Base-by-base conservation (phyloP, 225 moss, liverwort and hornwort genomes). In the Straminergon stramineum region DNA sequence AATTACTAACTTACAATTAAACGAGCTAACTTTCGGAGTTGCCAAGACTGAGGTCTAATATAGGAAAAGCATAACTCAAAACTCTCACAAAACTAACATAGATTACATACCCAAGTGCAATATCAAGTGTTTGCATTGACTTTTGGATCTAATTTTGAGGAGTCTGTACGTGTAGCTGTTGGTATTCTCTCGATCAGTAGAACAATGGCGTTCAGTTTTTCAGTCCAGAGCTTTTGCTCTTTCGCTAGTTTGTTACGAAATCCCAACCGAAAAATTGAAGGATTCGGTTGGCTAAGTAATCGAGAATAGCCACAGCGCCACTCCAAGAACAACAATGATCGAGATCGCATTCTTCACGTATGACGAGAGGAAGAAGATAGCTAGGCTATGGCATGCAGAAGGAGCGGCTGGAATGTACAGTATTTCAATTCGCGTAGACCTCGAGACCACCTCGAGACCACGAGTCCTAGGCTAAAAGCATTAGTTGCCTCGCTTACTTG, bases 301-400 rank as follows among this genome's bases (percentile, higher is more conserved):
- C 77, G 84, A 96, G 93, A 89, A 97, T 97, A n/a, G 98, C 98
- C 96, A 92, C 98, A 97, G 94, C 98, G 98, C 82, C 97, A 99
- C 90, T 97, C 98, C 62, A 97, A 97, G 85, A 99, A 96, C 89
- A 96, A 96, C 88, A 97, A 97, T 91, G 98, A 97, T 90, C 90
- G n/a, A n/a, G n/a, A n/a, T 97, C 74, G 97, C 98, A 7, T 97
- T 96, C 89, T 96, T 97, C 93, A 96, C 97, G 39, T 99, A 97
- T 75, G 98, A 99, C 83, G 98, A 97, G 94, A 96, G 94, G 94
- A 96, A 94, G 91, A 97, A 99, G n/a, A n/a, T n/a, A n/a, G 92
- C 67, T 96, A 88, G 97, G 97, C 45, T 98, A 96, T 90, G 96
- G 98, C 73, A 96, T 96, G 77, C 98, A 98, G 90, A 96, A 94